Percentiles rank a stretch among this genome's conserved stretches.
phyloP scores from a whole-genome alignment of 352 stramenopile species.

The Globisporangium recalcitrans region DNA sequence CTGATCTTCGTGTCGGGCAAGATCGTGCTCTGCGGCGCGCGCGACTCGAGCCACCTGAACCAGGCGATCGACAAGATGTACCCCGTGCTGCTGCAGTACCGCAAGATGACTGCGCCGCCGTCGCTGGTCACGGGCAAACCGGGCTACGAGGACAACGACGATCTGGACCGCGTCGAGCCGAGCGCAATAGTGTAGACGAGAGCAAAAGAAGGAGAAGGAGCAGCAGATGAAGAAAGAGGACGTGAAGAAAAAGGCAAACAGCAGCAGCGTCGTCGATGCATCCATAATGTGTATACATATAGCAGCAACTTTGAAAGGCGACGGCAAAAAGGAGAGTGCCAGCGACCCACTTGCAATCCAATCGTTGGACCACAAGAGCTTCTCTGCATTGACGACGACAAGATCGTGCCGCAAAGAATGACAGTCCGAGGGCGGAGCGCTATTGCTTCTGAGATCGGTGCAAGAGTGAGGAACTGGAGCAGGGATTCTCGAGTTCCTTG shows the following conservation, averaged over 20 bases:
- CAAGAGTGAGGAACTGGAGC: neutral
- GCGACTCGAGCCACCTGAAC: conserved; percentile 38
- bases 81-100: conserved; percentile 49
- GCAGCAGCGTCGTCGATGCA: neutral
- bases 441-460: neutral
- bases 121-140: conserved; percentile 67
- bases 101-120: conserved; percentile 68
- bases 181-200: conserved; percentile 50
- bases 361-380: conserved; percentile 18
- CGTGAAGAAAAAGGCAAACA: neutral
- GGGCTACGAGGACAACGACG: conserved; percentile 59
- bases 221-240: neutral
- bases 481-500: too few species aligned
- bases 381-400: conserved; percentile 28
- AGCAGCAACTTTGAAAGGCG: neutral
- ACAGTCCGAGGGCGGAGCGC: neutral
- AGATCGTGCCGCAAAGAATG: conserved; percentile 15
- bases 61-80: conserved; percentile 53
- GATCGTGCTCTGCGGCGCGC: conserved; percentile 94
- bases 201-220: neutral
- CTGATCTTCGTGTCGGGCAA: conserved; percentile 99
- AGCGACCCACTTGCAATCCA: conserved; percentile 10
- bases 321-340: neutral
- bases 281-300: neutral
- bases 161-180: conserved; percentile 59